Evolutionary conservation across 179 eudicot species (phyloP).

Genomic region (Patellifolia procumbens): DNA sequence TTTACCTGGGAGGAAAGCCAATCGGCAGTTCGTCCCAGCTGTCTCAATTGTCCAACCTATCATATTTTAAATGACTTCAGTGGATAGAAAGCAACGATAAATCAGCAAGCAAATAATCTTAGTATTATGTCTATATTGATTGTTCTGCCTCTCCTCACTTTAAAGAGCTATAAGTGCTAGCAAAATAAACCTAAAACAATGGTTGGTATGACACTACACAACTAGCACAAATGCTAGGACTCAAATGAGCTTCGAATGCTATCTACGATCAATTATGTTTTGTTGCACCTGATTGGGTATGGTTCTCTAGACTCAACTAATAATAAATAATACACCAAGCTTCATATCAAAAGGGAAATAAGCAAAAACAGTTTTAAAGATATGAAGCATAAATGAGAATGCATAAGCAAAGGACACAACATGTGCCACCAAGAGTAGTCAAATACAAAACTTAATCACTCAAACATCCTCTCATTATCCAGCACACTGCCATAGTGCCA

Average conservation of each 20-base stretch:
- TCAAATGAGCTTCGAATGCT: too few species aligned
- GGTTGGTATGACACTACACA: neutral
- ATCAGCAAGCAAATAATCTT: conserved; percentile 1
- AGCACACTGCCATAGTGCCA: too few species aligned
- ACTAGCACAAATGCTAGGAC: neutral
- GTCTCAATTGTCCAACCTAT: conserved; percentile 84
- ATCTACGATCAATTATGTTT: too few species aligned
- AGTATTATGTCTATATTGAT: neutral
- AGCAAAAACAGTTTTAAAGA: too few species aligned
- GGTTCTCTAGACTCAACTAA: too few species aligned
- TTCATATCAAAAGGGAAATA: too few species aligned
- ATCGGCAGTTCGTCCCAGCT: conserved; percentile 64
- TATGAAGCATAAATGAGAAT: too few species aligned
- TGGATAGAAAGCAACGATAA: conserved; percentile 4
- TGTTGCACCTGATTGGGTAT: too few species aligned
- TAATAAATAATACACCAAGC: too few species aligned
- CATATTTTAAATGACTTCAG: conserved; percentile 25
- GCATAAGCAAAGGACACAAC: neutral
- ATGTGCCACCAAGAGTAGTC: neutral
- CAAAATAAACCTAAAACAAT: neutral
- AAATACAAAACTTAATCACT: too few species aligned
- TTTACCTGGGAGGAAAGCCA: conserved; percentile 75
- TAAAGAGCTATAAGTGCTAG: neutral
- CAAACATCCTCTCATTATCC: too few species aligned
- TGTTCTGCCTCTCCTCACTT: too few species aligned